Evolutionary conservation across 352 stramenopile genomes (phyloP).

Genomic region (Pythium monospermum): DNA sequence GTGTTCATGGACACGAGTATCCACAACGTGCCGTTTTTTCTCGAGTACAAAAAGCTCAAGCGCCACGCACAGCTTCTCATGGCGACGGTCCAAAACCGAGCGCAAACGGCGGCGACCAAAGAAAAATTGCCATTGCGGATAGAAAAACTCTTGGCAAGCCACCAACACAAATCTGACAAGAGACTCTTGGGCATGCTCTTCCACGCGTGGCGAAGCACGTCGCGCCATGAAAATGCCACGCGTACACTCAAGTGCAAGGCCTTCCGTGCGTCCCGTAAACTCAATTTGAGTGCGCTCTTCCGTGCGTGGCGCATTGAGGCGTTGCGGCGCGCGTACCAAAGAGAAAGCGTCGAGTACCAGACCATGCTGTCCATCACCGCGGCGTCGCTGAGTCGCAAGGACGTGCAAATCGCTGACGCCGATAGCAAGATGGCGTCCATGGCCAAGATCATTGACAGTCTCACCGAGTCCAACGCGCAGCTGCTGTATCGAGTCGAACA

Average conservation of each 20-base stretch:
- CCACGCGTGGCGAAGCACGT: conserved; percentile 38
- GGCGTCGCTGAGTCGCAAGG: conserved; percentile 69
- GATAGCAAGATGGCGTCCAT: conserved; percentile 68
- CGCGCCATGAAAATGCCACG: conserved; percentile 31
- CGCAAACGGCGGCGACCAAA: conserved; percentile 33
- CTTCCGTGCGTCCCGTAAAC: conserved; percentile 48
- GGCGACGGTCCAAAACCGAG: conserved; percentile 45
- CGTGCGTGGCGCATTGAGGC: conserved; percentile 71
- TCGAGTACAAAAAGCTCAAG: conserved; percentile 55
- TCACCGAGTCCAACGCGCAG: conserved; percentile 72
- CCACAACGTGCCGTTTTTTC: conserved; percentile 56
- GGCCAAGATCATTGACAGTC: conserved; percentile 70
- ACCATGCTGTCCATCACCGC: conserved; percentile 76
- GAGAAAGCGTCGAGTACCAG: conserved; percentile 74
- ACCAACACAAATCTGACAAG: conserved; percentile 14
- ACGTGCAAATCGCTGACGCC: conserved; percentile 57
- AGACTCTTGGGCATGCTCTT: conserved; percentile 33
- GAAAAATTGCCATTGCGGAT: conserved; percentile 42
- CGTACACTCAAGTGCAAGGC: conserved; percentile 58
- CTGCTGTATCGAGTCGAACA: conserved; percentile 58
- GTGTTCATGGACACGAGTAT: conserved; percentile 40
- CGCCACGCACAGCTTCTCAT: conserved; percentile 45
- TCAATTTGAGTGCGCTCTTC: conserved; percentile 57
- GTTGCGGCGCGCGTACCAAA: conserved; percentile 60
- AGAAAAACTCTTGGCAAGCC: conserved; percentile 28